Percentiles rank a stretch among this genome's conserved stretches.
phyloP scores from a whole-genome alignment of 2,329 filamentous ascomycete species.

The Ceratocystis huliohia region DNA sequence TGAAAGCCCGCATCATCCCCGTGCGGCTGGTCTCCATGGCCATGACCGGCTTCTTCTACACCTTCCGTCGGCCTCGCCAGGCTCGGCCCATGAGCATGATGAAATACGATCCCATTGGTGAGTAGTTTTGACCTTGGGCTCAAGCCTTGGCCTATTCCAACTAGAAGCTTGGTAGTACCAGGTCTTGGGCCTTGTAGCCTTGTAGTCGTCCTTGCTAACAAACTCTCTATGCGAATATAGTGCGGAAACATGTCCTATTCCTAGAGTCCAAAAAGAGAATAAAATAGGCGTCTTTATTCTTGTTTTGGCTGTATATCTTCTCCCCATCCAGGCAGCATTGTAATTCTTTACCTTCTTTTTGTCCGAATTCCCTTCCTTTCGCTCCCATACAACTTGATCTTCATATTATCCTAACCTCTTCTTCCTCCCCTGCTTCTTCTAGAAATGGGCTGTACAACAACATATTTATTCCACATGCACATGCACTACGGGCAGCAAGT shows the following conservation, averaged over 20 bases:
- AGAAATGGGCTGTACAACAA: conserved; percentile 7
- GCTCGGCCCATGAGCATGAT: conserved; percentile 86
- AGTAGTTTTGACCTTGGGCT: conserved; percentile 20
- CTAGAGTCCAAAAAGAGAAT: conserved; percentile 78
- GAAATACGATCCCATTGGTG: conserved; percentile 96
- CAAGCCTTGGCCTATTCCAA: not conserved
- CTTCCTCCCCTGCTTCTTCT: not conserved
- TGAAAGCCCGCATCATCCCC: conserved; percentile 80
- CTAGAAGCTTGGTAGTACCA: not conserved
- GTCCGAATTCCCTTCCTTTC: conserved; percentile 18
- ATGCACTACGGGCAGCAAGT: not conserved
- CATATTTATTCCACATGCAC: not conserved
- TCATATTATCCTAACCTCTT: not conserved
- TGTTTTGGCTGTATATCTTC: not conserved
- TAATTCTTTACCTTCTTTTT: not conserved
- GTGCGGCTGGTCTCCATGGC: conserved; percentile 97
- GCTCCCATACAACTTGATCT: conserved; percentile 21
- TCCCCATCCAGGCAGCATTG: not conserved
- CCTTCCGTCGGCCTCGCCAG: conserved; percentile 67
- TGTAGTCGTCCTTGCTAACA: conserved; percentile 13
- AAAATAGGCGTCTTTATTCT: conserved; percentile 32
- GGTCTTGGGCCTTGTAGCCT: not conserved
- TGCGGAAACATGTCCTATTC: conserved; percentile 91
- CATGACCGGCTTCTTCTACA: conserved; percentile 96
- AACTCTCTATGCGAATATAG: conserved; percentile 34